Conservation (phyloP, 345 rosid species). For the Arabidopsis suecica region DNA sequence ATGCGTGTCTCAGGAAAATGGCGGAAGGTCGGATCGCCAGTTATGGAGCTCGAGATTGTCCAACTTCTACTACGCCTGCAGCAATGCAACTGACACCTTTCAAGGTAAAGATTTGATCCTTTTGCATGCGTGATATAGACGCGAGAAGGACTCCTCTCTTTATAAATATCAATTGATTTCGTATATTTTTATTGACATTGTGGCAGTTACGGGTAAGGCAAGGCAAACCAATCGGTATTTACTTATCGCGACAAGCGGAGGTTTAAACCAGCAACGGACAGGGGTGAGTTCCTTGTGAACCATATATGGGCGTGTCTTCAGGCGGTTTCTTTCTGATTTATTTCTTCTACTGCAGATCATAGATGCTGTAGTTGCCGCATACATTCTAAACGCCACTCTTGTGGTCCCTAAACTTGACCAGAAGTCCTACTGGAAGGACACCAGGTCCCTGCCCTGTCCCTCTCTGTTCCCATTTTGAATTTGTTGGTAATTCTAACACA, state of each 20-base stretch:
- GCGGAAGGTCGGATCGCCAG: constrained; percentile 56
- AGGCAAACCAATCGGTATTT: constrained; percentile 66
- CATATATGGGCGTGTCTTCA: neutral
- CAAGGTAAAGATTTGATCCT: constrained; percentile 43
- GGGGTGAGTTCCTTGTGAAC: constrained; percentile 63
- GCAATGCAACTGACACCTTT: constrained; percentile 64
- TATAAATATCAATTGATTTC: neutral
- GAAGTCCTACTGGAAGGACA: constrained; percentile 90
- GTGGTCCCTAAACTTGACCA: constrained; percentile 88
- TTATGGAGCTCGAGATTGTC: constrained; percentile 75
- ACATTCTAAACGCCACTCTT: constrained; percentile 91
- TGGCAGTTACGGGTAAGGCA: constrained; percentile 58
- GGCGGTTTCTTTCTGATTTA: neutral
- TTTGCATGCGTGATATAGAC: too few relatives aligned
- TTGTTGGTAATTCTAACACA: constrained; percentile 21
- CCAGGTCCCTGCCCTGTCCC: constrained; percentile 52
- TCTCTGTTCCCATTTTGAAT: neutral
- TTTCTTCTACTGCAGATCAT: constrained; percentile 59
- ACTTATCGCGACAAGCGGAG: constrained; percentile 92
- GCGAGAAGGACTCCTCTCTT: neutral
- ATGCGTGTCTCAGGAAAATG: constrained; percentile 50
- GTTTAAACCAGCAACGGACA: constrained; percentile 91
- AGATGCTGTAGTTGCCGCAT: constrained; percentile 91
- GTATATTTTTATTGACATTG: neutral
- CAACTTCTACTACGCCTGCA: constrained; percentile 73